Percentiles rank a stretch among this genome's conserved stretches.
Evolutionary conservation across 2,329 filamentous ascomycete species (phyloP).

Genomic region (Aspergillus flavus): DNA sequence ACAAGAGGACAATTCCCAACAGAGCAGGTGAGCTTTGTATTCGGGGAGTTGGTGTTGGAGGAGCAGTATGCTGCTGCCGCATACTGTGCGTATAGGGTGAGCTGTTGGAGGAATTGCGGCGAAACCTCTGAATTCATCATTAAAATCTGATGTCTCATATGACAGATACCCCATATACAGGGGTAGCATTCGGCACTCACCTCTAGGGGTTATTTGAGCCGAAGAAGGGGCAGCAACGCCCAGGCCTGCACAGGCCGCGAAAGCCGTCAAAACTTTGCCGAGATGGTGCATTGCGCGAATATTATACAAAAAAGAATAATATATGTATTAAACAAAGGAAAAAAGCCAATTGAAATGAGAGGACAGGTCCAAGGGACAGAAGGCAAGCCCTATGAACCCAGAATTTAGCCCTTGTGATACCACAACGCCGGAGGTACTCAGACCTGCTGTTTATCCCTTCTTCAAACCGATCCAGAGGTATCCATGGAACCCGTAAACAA

Average conservation of each 20-base stretch:
- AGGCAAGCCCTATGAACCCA: neutral
- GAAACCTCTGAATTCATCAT: constrained; percentile 39
- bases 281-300: neutral
- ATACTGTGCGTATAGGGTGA: constrained; percentile 55
- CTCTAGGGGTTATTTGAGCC: neutral
- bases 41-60: constrained; percentile 49
- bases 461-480: neutral
- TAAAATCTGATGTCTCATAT: neutral
- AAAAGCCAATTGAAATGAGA: neutral
- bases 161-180: neutral
- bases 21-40: constrained; percentile 48
- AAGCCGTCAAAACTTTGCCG: neutral
- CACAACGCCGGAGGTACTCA: neutral
- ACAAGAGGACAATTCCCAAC: constrained; percentile 53
- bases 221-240: neutral
- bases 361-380: neutral
- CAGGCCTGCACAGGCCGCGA: neutral
- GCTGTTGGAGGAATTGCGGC: constrained; percentile 40
- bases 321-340: neutral
- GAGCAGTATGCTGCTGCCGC: constrained; percentile 57
- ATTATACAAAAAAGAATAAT: neutral
- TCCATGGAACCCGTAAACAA: neutral
- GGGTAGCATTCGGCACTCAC: neutral
- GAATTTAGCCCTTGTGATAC: neutral
- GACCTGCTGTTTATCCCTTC: neutral